Percentiles rank a stretch among this genome's conserved stretches.
These are phyloP conservation scores for Boletus rubescentipes DNA, from an alignment of 768 basidiomycete species.

Conservation along the genomic window DNA sequence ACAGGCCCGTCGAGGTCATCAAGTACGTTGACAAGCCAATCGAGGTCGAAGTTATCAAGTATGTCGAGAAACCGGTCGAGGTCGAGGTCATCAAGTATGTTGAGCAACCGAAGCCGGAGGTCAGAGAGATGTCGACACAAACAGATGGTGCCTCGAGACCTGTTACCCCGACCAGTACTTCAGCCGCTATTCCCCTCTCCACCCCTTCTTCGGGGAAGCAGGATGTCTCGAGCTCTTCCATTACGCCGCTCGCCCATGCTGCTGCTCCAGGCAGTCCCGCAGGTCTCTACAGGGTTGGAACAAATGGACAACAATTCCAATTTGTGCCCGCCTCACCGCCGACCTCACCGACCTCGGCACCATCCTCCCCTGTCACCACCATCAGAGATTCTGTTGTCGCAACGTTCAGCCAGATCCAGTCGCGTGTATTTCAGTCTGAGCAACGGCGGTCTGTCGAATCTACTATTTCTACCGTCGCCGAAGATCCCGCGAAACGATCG, in stretches of 20 bases:
- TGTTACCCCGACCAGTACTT: conserved; percentile 31
- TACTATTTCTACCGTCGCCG: conserved; percentile 50
- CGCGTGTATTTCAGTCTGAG: conserved; percentile 56
- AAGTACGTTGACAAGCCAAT: conserved; percentile 29
- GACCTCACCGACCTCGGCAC: conserved; percentile 21
- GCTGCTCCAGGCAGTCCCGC: conserved; percentile 33
- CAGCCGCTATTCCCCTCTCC: conserved; percentile 25
- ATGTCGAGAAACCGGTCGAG: conserved; percentile 36
- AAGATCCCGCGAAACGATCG: conserved; percentile 50
- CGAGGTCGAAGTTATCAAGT: conserved; percentile 29
- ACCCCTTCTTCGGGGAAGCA: conserved; percentile 24
- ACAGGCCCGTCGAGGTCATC: conserved; percentile 36
- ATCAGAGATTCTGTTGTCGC: conserved; percentile 54
- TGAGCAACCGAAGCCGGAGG: conserved; percentile 56
- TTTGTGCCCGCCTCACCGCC: conserved; percentile 51
- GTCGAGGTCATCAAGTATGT: conserved; percentile 21
- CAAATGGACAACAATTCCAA: conserved; percentile 59
- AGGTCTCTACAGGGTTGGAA: conserved; percentile 57
- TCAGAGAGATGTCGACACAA: conserved; percentile 75
- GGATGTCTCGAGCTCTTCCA: conserved; percentile 29
- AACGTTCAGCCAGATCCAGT: conserved; percentile 43
- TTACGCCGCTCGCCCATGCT: conserved; percentile 35
- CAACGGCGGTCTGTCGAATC: conserved; percentile 75
- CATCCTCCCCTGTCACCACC: conserved; percentile 38
- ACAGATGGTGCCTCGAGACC: conserved; percentile 59